Percentiles rank a stretch among this genome's conserved stretches.
These are phyloP conservation scores for Polytrichum formosum DNA, from an alignment of 225 moss, liverwort and hornwort species.

Conservation along the genomic window DNA sequence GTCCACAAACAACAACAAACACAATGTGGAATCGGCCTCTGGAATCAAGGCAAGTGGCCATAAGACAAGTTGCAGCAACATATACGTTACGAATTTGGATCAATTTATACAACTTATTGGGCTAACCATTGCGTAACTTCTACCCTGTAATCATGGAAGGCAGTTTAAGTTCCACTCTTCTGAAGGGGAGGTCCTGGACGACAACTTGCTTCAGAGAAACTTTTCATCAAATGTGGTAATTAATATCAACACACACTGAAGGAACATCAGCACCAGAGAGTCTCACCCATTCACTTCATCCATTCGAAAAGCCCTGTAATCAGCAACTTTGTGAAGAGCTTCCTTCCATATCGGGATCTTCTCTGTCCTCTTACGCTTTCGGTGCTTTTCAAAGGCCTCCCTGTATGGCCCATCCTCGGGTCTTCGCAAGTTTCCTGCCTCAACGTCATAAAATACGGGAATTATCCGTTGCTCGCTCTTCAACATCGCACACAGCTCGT, in stretches of 20 bases:
- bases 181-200: not conserved
- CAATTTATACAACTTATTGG: too few relatives aligned
- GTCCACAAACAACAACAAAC: not conserved
- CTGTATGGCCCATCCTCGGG: slow-evolving; percentile 1
- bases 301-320: slow-evolving; percentile 8
- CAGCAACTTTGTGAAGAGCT: slow-evolving; percentile 7
- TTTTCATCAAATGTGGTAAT: not conserved
- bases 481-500: slow-evolving; percentile 10
- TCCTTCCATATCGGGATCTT: slow-evolving; percentile 7
- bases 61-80: too few relatives aligned
- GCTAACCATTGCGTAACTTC: too few relatives aligned
- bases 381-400: slow-evolving; percentile 3
- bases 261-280: too few relatives aligned
- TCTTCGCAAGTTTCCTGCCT: not conserved
- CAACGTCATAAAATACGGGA: slow-evolving; percentile 16
- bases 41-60: too few relatives aligned
- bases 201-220: not conserved
- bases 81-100: too few relatives aligned
- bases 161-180: not conserved
- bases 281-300: slow-evolving; percentile 13
- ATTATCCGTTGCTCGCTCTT: slow-evolving; percentile 4
- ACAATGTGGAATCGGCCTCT: not conserved
- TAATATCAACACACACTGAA: not conserved
- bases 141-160: not conserved
- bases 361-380: not conserved